A percentile compares a stretch with the other conserved stretches of the same genome.
Conservation (phyloP, 2,329 filamentous ascomycete species). For the Verticillium nonalfalfae region DNA sequence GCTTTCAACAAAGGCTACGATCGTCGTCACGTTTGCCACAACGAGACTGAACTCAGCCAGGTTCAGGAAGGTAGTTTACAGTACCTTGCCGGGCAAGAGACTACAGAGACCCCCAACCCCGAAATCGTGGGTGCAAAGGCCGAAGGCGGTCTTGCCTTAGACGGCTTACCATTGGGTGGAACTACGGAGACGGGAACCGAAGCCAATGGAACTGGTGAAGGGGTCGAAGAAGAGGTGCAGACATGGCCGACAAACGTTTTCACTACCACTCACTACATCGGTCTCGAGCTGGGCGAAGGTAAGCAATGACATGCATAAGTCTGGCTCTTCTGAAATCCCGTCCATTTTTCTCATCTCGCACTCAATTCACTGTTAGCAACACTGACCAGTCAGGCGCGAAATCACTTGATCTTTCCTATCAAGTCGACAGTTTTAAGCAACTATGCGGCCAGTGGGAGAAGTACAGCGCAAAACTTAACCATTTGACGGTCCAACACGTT, state of each 20-base stretch:
- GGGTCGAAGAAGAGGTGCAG: neutral
- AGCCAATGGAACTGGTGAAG: conserved; percentile 14
- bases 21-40: conserved; percentile 65
- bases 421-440: conserved; percentile 83
- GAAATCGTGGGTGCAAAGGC: conserved; percentile 16
- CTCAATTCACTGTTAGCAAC: conserved; percentile 2
- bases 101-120: neutral
- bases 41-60: conserved; percentile 42
- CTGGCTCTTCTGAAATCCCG: neutral
- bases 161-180: conserved; percentile 6
- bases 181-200: conserved; percentile 2
- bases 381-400: conserved; percentile 50
- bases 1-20: conserved; percentile 93
- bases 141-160: neutral
- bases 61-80: conserved; percentile 48
- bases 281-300: conserved; percentile 74
- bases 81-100: conserved; percentile 29
- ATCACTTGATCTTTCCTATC: conserved; percentile 70
- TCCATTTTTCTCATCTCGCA: neutral
- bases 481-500: conserved; percentile 74
- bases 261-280: conserved; percentile 92
- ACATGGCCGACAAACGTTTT: conserved; percentile 48
- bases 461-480: conserved; percentile 69
- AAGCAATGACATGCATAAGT: conserved; percentile 24
- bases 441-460: conserved; percentile 70